Base-by-base conservation (phyloP, 805 yeast genomes). In the Myxozyma monticola region DNA sequence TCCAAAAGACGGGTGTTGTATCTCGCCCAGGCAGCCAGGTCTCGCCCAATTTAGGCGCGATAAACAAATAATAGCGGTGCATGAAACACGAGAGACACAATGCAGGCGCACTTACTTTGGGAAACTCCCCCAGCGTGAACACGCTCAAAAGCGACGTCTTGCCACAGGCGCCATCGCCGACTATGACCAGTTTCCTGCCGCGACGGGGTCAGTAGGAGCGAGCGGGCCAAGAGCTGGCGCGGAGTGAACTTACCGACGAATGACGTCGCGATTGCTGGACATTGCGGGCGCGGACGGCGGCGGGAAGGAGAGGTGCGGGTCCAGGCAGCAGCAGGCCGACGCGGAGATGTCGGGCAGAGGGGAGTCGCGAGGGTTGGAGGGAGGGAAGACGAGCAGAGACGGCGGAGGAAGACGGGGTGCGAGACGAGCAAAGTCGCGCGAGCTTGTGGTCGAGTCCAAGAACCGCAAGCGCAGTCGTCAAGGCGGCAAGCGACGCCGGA, bases 131-230 rank as follows among this genome's bases (percentile, higher is more conserved):
- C 29, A 89, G 68, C 0, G 97, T 88, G 71, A 90, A 90, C 18
- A 89, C 96, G 67, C 91, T 93, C 64, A 91, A 75, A 47, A 93
- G 75, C 9, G 97, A 90, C 1, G 99, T 91, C 68, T 91, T 91
- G 70, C 99, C 99, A 74, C 97, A 91, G 20, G 98, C 97, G 80
- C 61, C 61, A 30, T 57, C 61, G 37, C 61, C 61, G 34, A 57
- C 50, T 18, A 57, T 57, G 22, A 57, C 61, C 37, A 56, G 54
- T 42, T 56, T 56, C 12, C 60, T 47, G 46, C 14, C 3, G 31
- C 5, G 12, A 15, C 22, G 30, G 21, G 9, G 33, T 28, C 7
- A 30, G 43, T 26, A 17, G n/a, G n/a, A 14, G 18, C 7, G 20
- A 8, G 18, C 36, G 36, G 36, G 14, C 25, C 20, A 25, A 17